phyloP scores from a whole-genome alignment of 2,329 filamentous ascomycete genomes.

The Cladophialophora carrionii region DNA sequence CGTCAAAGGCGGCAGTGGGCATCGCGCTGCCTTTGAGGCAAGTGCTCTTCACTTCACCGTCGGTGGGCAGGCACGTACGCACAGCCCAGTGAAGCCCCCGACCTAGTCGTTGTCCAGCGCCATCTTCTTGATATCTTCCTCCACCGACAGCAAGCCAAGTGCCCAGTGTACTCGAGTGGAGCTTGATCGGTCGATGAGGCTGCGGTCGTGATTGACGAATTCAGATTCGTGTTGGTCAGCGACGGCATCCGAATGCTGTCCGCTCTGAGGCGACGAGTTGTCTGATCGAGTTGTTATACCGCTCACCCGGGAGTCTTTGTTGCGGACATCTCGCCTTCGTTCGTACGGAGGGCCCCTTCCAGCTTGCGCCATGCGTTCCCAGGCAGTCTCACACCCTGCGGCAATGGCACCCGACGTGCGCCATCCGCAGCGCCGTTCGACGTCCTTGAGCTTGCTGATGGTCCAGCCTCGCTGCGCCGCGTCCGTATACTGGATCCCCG shows the following conservation, averaged over 20 bases:
- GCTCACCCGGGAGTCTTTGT: constrained; percentile 34
- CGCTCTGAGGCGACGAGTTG: constrained; percentile 48
- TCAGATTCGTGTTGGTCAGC: constrained; percentile 37
- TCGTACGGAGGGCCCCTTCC: constrained; percentile 77
- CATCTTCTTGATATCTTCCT: constrained; percentile 71
- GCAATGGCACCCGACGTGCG: constrained; percentile 81
- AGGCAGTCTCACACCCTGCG: constrained; percentile 79
- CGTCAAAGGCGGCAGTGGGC: not conserved
- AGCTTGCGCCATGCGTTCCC: constrained; percentile 60
- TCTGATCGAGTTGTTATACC: constrained; percentile 50
- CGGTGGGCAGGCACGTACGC: not conserved
- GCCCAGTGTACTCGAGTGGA: constrained; percentile 72
- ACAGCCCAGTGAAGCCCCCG: not conserved
- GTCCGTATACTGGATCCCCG: constrained; percentile 77
- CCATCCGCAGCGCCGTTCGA: constrained; percentile 83
- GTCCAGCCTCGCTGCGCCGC: constrained; percentile 75
- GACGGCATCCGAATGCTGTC: constrained; percentile 15
- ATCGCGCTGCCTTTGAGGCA: not conserved
- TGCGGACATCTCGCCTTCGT: constrained; percentile 44
- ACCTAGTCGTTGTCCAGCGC: constrained; percentile 49
- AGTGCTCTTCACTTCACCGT: not conserved
- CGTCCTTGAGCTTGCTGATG: constrained; percentile 71
- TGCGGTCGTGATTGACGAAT: constrained; percentile 50
- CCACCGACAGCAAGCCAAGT: constrained; percentile 75
- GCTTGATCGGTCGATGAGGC: constrained; percentile 64